Evolutionary conservation across 1,284 basidiomycete species (phyloP).

Genomic region (Mycena citricolor): DNA sequence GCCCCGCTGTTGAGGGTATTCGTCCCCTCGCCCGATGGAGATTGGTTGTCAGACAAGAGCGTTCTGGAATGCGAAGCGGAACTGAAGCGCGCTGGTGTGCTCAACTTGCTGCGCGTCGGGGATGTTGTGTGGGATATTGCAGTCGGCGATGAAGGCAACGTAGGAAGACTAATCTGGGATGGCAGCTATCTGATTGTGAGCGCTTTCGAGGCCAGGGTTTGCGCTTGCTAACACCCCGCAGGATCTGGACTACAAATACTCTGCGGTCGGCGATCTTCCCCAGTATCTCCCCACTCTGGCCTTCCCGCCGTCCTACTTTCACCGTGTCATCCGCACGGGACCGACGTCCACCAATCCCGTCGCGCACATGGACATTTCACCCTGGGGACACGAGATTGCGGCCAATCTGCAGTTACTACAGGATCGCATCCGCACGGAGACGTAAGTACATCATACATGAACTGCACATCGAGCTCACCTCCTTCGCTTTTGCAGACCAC

Average conservation of each 20-base stretch:
- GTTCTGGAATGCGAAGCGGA: constrained; percentile 79
- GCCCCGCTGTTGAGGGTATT: constrained; percentile 76
- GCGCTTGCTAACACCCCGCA: constrained; percentile 29
- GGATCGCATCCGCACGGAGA: constrained; percentile 75
- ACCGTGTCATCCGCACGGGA: constrained; percentile 70
- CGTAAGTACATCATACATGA: too few relatives aligned
- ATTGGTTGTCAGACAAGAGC: constrained; percentile 77
- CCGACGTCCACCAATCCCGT: constrained; percentile 65
- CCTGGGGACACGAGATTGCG: constrained; percentile 75
- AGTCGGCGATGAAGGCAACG: constrained; percentile 78
- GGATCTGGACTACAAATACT: constrained; percentile 82
- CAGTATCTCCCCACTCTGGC: constrained; percentile 72
- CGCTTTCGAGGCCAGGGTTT: constrained; percentile 6
- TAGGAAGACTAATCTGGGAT: constrained; percentile 78
- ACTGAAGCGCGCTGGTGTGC: constrained; percentile 62
- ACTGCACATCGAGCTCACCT: too few relatives aligned
- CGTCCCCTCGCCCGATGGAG: constrained; percentile 77
- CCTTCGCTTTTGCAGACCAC: constrained; percentile 49
- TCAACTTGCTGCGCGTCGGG: constrained; percentile 60
- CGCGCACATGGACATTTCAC: constrained; percentile 66
- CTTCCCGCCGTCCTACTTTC: constrained; percentile 82
- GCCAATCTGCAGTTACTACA: constrained; percentile 72
- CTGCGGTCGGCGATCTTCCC: constrained; percentile 70
- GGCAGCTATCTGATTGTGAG: constrained; percentile 77
- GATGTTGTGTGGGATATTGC: constrained; percentile 84